These are phyloP conservation scores for Podosphaera xanthii DNA, from an alignment of 2,329 filamentous ascomycete species.

Conservation along the genomic window DNA sequence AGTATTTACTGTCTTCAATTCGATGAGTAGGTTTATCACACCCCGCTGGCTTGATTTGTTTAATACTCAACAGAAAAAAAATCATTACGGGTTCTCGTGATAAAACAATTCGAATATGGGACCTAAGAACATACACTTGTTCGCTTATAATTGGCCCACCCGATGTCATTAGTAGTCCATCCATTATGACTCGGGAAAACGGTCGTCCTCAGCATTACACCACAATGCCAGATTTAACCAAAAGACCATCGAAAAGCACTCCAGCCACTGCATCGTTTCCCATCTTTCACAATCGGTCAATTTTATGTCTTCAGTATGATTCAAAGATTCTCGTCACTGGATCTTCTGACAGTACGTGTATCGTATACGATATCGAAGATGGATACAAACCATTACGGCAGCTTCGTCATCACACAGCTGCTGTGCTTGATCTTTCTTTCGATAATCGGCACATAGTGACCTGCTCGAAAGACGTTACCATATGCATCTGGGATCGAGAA, in stretches of 20 bases:
- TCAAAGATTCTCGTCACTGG: slow-evolving; percentile 82
- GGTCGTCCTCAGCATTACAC: slow-evolving; percentile 32
- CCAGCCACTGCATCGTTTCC: slow-evolving; percentile 34
- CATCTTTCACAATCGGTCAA: slow-evolving; percentile 68
- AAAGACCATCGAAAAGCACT: slow-evolving; percentile 20
- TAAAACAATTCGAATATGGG: slow-evolving; percentile 88
- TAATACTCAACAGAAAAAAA: slow-evolving; percentile 41
- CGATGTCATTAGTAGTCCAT: slow-evolving; percentile 30
- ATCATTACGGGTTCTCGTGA: slow-evolving; percentile 94
- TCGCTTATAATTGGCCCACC: slow-evolving; percentile 67
- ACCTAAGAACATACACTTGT: slow-evolving; percentile 73
- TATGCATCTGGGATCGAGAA: slow-evolving; percentile 80
- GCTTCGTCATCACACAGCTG: slow-evolving; percentile 57
- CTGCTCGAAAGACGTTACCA: slow-evolving; percentile 85
- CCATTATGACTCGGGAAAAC: slow-evolving; percentile 28
- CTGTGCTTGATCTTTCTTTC: slow-evolving; percentile 83
- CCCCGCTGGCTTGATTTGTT: slow-evolving; percentile 4
- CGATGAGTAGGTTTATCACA: slow-evolving; percentile 46
- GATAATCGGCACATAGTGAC: slow-evolving; percentile 85
- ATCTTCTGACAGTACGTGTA: slow-evolving; percentile 77
- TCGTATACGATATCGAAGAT: slow-evolving; percentile 66
- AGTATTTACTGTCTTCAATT: slow-evolving; percentile 97
- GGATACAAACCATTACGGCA: slow-evolving; percentile 61
- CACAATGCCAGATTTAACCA: slow-evolving; percentile 22
- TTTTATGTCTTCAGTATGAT: slow-evolving; percentile 88